phyloP scores from a whole-genome alignment of 163 green algal genomes.

The Trebouxia gelatinosa region DNA sequence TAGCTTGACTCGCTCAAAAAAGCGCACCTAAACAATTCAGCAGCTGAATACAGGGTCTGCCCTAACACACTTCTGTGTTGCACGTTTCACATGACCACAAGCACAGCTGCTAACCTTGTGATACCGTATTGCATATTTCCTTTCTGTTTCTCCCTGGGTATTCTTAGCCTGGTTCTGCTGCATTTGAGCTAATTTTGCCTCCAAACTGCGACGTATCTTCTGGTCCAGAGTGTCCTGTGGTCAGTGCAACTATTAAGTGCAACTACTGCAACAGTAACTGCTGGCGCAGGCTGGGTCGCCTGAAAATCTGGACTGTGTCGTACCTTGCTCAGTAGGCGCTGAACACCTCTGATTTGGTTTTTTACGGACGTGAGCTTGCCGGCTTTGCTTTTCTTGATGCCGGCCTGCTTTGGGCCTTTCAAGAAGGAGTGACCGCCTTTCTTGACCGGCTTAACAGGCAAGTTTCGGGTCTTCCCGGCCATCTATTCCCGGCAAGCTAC shows the following conservation, averaged over 20 bases:
- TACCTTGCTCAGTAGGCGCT: slow-evolving; percentile 65
- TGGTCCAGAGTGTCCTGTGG: slow-evolving; percentile 57
- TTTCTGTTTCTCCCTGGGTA: slow-evolving; percentile 41
- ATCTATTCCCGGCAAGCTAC: no score
- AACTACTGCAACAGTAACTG: not conserved
- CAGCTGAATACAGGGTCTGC: not conserved
- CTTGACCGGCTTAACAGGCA: not conserved
- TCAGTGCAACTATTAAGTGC: not conserved
- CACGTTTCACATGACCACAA: not conserved
- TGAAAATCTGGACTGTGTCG: no score
- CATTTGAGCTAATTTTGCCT: slow-evolving; percentile 63
- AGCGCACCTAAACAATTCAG: slow-evolving; percentile 62
- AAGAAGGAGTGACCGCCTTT: slow-evolving; percentile 7
- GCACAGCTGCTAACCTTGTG: slow-evolving; percentile 59
- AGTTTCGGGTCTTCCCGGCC: no score
- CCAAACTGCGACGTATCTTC: slow-evolving; percentile 47
- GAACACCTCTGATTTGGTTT: slow-evolving; percentile 62
- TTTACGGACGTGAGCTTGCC: slow-evolving; percentile 58
- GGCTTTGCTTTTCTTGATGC: slow-evolving; percentile 5
- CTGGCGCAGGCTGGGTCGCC: not conserved
- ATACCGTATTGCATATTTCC: slow-evolving; percentile 68
- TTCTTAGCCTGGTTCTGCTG: slow-evolving; percentile 37
- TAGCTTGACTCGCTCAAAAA: slow-evolving; percentile 87
- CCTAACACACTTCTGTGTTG: not conserved
- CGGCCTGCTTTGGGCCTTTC: not conserved